Evolutionary conservation across 257 asterid species (phyloP).

Genomic region (Coffea canephora): DNA sequence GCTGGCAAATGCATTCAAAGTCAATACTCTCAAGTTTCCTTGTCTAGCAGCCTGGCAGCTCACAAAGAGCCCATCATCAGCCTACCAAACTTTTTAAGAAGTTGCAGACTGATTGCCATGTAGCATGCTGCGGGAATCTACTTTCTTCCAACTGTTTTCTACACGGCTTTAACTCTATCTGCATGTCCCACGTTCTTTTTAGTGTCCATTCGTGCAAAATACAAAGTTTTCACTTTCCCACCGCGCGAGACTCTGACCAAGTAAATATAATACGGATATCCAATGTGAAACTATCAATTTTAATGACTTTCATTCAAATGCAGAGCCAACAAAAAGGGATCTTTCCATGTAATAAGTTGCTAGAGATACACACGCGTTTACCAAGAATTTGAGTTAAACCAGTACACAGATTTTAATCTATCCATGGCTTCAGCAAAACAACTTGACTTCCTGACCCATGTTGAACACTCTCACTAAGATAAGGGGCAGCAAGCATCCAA

Average conservation of each 20-base stretch:
- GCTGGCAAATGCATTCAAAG: not conserved
- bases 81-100: not conserved
- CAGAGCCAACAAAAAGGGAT: not conserved
- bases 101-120: not conserved
- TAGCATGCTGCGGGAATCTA: not conserved
- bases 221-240: not conserved
- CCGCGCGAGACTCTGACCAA: not conserved
- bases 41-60: not conserved
- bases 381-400: not conserved
- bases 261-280: not conserved
- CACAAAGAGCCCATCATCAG: not conserved
- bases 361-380: not conserved
- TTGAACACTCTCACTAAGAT: not conserved
- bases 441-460: not conserved
- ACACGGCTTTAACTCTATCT: not conserved
- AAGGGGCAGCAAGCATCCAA: not conserved
- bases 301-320: not conserved
- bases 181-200: not conserved
- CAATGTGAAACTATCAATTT: not conserved
- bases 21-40: not conserved
- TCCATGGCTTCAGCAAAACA: not conserved
- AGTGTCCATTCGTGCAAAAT: not conserved
- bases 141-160: not conserved
- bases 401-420: not conserved
- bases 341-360: not conserved